These are phyloP conservation scores for Chlorophyllum brunneum DNA, from an alignment of 768 basidiomycete genomes.

Conservation along the genomic window DNA sequence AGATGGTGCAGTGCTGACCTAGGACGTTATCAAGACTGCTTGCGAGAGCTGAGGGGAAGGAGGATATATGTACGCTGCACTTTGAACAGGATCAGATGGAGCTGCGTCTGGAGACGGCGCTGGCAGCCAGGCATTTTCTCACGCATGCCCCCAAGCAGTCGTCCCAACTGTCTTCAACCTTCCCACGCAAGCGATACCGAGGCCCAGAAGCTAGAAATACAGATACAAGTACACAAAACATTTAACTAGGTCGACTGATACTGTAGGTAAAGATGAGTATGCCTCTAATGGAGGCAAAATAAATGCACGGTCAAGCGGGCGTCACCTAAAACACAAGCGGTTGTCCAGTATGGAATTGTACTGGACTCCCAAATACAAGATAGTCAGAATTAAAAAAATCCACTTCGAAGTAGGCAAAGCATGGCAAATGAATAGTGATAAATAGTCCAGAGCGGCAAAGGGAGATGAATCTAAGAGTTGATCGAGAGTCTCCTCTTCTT, in stretches of 20 bases:
- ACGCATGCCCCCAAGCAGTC: conserved; percentile 2
- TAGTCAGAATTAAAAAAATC: conserved; percentile 10
- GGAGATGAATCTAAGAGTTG: background rate
- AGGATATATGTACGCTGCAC: conserved; percentile 7
- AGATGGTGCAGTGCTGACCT: background rate
- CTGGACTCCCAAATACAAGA: conserved; percentile 9
- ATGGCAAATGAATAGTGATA: conserved; percentile 11
- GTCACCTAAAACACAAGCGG: conserved; percentile 9
- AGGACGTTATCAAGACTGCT: conserved; percentile 3
- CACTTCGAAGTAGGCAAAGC: conserved; percentile 12
- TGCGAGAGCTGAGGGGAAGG: background rate
- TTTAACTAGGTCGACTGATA: conserved; percentile 6
- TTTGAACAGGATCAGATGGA: conserved; percentile 7
- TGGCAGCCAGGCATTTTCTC: conserved; percentile 12
- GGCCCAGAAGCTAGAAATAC: conserved; percentile 1
- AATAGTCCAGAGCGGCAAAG: conserved; percentile 5
- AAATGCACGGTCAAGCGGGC: conserved; percentile 19
- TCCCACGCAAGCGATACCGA: conserved; percentile 7
- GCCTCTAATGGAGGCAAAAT: background rate
- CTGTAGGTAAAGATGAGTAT: conserved; percentile 2
- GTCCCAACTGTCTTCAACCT: background rate
- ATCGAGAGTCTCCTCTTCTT: conserved; percentile 48
- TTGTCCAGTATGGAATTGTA: conserved; percentile 4
- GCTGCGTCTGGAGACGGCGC: conserved; percentile 10
- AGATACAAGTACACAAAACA: conserved; percentile 13